These are phyloP conservation scores for Psilocybe mexicana DNA, from an alignment of 1,284 basidiomycete species.

Conservation along the genomic window DNA sequence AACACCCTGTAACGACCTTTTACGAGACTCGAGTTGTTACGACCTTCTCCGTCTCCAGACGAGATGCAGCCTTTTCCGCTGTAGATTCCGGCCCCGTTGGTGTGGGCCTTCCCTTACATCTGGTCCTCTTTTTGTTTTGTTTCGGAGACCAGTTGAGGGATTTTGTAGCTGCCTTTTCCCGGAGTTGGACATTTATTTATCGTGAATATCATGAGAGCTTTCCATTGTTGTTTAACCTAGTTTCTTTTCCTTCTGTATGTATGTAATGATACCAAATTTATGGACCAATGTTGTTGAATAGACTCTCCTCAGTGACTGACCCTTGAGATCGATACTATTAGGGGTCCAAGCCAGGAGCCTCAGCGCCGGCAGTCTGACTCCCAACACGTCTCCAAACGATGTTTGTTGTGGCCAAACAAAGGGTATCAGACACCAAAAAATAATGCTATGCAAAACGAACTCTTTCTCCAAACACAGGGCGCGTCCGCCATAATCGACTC, in stretches of 20 bases:
- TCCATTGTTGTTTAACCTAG: not conserved
- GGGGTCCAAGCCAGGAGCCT: not conserved
- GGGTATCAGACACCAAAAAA: conserved; percentile 38
- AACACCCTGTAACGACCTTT: conserved; percentile 14
- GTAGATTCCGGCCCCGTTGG: not conserved
- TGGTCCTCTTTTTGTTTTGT: too few species aligned
- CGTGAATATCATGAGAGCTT: too few species aligned
- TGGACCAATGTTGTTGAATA: not conserved
- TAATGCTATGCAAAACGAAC: conserved; percentile 36
- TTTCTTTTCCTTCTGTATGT: conserved; percentile 13
- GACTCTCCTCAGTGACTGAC: too few species aligned
- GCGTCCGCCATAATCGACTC: conserved; percentile 19
- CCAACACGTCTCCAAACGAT: conserved; percentile 3
- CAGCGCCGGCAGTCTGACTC: not conserved
- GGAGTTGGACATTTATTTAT: too few species aligned
- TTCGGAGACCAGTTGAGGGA: too few species aligned
- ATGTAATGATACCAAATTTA: conserved; percentile 6
- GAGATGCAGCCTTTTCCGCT: not conserved
- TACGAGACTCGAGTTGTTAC: not conserved
- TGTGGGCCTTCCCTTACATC: not conserved
- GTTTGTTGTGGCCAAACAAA: conserved; percentile 16
- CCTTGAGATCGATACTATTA: too few species aligned
- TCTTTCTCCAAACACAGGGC: conserved; percentile 30
- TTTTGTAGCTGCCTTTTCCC: too few species aligned
- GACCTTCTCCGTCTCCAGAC: not conserved